phyloP scores from a whole-genome alignment of 805 yeast genomes.

The Yueomyces sp. region DNA sequence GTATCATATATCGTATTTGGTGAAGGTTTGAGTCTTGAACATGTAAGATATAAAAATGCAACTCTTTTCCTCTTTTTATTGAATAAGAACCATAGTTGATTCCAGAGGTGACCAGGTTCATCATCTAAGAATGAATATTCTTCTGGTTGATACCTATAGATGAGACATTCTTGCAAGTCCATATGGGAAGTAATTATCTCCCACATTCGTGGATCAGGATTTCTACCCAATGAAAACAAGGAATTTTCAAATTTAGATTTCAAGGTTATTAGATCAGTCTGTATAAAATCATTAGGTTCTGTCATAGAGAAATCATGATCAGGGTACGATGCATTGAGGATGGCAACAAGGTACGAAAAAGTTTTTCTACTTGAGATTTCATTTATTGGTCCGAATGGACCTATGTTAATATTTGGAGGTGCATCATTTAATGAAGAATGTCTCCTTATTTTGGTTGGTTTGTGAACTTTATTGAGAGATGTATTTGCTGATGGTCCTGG shows the following conservation, averaged over 20 bases:
- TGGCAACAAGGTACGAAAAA: constrained; percentile 82
- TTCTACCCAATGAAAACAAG: constrained; percentile 50
- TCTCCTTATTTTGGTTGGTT: constrained; percentile 8
- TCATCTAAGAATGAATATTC: constrained; percentile 23
- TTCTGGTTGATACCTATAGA: constrained; percentile 43
- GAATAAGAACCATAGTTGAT: constrained; percentile 76
- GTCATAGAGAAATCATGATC: constrained; percentile 88
- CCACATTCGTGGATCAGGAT: constrained; percentile 49
- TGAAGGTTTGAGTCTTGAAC: constrained; percentile 29
- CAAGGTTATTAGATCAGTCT: constrained; percentile 36
- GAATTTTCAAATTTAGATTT: constrained; percentile 65
- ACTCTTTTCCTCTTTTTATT: constrained; percentile 88
- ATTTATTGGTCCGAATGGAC: constrained; percentile 89
- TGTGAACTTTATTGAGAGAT: not conserved
- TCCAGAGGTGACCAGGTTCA: constrained; percentile 30
- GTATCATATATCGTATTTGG: constrained; percentile 26
- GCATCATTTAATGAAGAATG: constrained; percentile 17
- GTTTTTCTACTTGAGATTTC: constrained; percentile 77
- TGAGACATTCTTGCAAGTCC: constrained; percentile 43
- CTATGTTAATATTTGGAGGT: constrained; percentile 18
- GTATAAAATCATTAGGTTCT: constrained; percentile 62
- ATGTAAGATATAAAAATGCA: constrained; percentile 65
- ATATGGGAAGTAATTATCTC: constrained; percentile 74
- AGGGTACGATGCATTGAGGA: constrained; percentile 83
- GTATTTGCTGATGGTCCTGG: not conserved